These are phyloP conservation scores for Pyrus hybrid DNA, from an alignment of 331 rosid genomes.

Conservation along the genomic window DNA sequence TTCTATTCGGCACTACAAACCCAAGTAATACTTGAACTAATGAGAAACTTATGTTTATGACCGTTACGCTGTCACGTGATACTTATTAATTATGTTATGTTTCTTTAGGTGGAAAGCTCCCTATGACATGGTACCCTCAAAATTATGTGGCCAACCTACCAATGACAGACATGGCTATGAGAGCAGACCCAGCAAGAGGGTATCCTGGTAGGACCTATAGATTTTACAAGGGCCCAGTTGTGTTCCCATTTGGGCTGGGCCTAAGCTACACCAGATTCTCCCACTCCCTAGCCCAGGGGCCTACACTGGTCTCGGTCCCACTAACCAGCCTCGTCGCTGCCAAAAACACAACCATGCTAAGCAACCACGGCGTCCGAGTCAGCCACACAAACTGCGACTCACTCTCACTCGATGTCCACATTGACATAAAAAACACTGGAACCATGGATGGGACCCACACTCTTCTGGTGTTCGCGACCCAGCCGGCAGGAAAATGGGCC, in stretches of 20 bases:
- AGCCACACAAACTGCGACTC: conserved; percentile 43
- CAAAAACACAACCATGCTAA: conserved; percentile 28
- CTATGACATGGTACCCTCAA: conserved; percentile 94
- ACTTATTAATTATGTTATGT: background rate
- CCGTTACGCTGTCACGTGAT: background rate
- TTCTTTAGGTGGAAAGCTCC: conserved; percentile 64
- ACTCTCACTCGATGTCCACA: conserved; percentile 18
- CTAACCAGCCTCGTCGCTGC: conserved; percentile 6
- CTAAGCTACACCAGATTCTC: conserved; percentile 57
- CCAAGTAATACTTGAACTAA: conserved; percentile 41
- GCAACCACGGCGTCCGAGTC: conserved; percentile 29
- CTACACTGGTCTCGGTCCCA: conserved; percentile 28
- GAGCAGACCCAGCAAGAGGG: conserved; percentile 52
- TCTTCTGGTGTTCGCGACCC: conserved; percentile 45
- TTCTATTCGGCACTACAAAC: conserved; percentile 61
- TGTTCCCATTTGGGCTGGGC: conserved; percentile 76
- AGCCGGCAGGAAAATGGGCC: conserved; percentile 39
- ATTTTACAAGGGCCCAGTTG: conserved; percentile 85
- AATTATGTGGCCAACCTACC: conserved; percentile 46
- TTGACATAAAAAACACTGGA: conserved; percentile 62
- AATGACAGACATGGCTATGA: conserved; percentile 80
- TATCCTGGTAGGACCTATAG: conserved; percentile 92
- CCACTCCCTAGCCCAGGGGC: conserved; percentile 40
- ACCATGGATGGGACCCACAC: conserved; percentile 70
- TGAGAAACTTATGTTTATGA: background rate